phyloP scores from a whole-genome alignment of 352 stramenopile genomes.

The Pythium vanterpoolii region DNA sequence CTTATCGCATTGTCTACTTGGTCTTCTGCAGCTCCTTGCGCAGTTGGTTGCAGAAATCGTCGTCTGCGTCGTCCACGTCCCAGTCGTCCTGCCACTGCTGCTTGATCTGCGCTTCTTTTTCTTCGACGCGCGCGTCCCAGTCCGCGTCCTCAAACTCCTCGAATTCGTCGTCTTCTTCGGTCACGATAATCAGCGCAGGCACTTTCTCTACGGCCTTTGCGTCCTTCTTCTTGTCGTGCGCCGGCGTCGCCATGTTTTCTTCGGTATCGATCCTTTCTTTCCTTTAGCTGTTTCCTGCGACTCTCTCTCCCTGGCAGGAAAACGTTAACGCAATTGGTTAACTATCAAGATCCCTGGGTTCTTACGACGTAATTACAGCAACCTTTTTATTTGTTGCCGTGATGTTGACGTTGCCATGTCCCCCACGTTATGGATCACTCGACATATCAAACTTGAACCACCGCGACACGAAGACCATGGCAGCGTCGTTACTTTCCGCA shows the following conservation, averaged over 20 bases:
- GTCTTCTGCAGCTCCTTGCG: slow-evolving; percentile 87
- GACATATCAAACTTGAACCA: slow-evolving; percentile 9
- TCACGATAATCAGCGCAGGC: slow-evolving; percentile 70
- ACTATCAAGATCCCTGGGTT: slow-evolving; percentile 10
- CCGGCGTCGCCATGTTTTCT: slow-evolving; percentile 2
- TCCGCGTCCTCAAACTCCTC: slow-evolving; percentile 86
- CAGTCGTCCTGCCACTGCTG: slow-evolving; percentile 93
- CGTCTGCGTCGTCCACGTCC: slow-evolving; percentile 90
- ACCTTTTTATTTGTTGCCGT: slow-evolving; percentile 13
- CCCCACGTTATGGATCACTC: not conserved
- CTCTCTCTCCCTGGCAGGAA: slow-evolving; percentile 1
- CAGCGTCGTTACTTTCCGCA: not conserved
- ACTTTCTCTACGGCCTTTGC: slow-evolving; percentile 45
- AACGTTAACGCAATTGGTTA: not conserved
- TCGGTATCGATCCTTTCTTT: not conserved
- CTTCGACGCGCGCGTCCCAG: slow-evolving; percentile 70
- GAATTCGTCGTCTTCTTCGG: slow-evolving; percentile 88
- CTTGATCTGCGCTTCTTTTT: slow-evolving; percentile 82
- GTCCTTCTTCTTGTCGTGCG: slow-evolving; percentile 18
- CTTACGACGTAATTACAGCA: slow-evolving; percentile 13
- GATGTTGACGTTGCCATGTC: slow-evolving; percentile 23
- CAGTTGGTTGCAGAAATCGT: slow-evolving; percentile 92
- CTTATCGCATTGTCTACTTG: slow-evolving; percentile 34
- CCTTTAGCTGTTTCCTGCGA: slow-evolving; percentile 5
- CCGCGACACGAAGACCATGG: not conserved